phyloP scores from a whole-genome alignment of 768 basidiomycete species.

The Lentinus tigrinus region DNA sequence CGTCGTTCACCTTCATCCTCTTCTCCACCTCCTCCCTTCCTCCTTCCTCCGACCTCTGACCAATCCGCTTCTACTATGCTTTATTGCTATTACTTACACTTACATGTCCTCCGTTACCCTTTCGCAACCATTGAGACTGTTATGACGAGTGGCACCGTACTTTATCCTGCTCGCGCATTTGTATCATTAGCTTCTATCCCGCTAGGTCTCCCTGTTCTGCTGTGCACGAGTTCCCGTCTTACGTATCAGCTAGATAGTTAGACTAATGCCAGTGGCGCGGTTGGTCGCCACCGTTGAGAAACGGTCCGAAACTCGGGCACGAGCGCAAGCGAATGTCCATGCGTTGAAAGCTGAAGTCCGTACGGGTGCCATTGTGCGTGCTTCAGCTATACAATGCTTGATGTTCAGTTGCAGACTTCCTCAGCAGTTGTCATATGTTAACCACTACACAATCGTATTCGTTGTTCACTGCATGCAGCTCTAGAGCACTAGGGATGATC shows the following conservation, averaged over 20 bases:
- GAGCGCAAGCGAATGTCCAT: too few species aligned
- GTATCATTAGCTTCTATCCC: slow-evolving; percentile 10
- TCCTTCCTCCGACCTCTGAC: background rate
- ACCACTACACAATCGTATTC: too few species aligned
- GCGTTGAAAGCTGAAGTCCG: too few species aligned
- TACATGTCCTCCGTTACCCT: background rate
- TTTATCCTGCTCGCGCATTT: background rate
- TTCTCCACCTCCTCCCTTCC: background rate
- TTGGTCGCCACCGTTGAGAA: background rate
- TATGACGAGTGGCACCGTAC: slow-evolving; percentile 1
- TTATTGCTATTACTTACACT: background rate
- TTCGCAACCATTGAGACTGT: background rate
- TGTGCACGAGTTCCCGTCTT: slow-evolving; percentile 1
- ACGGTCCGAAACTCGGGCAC: background rate
- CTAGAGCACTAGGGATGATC: too few species aligned
- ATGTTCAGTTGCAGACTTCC: too few species aligned
- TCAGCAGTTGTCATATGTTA: too few species aligned
- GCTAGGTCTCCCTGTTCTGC: slow-evolving; percentile 1
- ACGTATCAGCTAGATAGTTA: slow-evolving; percentile 4
- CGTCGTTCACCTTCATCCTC: background rate
- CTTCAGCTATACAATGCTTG: too few species aligned
- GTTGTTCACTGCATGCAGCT: too few species aligned
- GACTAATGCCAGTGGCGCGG: slow-evolving; percentile 12
- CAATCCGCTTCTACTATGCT: background rate
- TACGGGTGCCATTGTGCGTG: too few species aligned